Evolutionary conservation across 306 rosid genomes (phyloP), one percentile per base, ranked within the genome.

Genomic region (Canavalia gladiata): DNA sequence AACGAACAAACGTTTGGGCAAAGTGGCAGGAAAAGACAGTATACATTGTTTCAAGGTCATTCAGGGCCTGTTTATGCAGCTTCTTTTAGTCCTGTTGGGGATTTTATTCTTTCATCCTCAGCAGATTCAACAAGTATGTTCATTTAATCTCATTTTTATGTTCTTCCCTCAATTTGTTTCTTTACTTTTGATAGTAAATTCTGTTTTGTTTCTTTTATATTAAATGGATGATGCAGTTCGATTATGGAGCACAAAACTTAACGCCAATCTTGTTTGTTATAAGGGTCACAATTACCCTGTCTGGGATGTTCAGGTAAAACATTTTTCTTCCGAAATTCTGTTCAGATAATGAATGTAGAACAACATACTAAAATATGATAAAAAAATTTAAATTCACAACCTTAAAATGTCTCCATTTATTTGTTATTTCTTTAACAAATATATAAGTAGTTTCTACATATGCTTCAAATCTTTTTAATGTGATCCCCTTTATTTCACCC

Each of bases 281-380:
- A 95, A 92, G 91, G 99, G 98, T 84, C 98, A 95, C 87, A 95
- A 95, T 87, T 93, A 95, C 81, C 99, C 98, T 33, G 98, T 93
- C 57, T 95, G 99, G 99, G 99, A 95, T 90, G 99, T 95, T 85
- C 97, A 92, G 93, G 99, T 93, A 88, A 75, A 41, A 28, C 74
- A 42, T 49, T 64, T 18, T 50, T 83, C 42, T 46, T 56, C 59
- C 66, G 79, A 69, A 74, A 51, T 68, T 79, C 41, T 78, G 34
- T 76, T 46, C 77, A 45, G 84, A 68, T 59, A 34, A n/a, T 75
- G 47, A 57, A 35, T 56, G 33, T 74, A 34, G 68, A 58, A 54
- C 72, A 50, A 31, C 67, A 18, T 35, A 57, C 13, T 50, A 42
- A 66, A 25, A 29, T 33, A 25, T 34, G 58, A 30, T 60, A 12